Conservation (phyloP, 106 monocot species). For the Amphibolis antarctica region DNA sequence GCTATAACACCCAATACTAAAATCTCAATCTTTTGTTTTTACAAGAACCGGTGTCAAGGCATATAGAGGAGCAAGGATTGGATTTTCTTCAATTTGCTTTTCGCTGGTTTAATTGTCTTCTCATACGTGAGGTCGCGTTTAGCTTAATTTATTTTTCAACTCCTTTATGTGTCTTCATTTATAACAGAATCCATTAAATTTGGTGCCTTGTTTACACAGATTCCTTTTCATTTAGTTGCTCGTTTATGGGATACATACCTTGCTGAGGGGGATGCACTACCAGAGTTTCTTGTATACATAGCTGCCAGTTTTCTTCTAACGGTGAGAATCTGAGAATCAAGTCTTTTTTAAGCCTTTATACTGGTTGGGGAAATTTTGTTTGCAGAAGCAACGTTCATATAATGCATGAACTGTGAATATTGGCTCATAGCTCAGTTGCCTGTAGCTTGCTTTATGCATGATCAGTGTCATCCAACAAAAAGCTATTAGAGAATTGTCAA, state of each 20-base stretch:
- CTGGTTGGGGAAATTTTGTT: background rate
- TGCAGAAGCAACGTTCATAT: too few relatives aligned
- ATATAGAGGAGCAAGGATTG: conserved; percentile 92
- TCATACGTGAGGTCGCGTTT: conserved; percentile 85
- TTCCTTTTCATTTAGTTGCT: conserved; percentile 86
- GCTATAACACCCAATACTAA: background rate
- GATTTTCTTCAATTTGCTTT: conserved; percentile 99
- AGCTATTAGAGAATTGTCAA: too few relatives aligned
- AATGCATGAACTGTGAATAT: too few relatives aligned
- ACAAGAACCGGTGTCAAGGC: conserved; percentile 83
- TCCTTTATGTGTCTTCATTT: background rate
- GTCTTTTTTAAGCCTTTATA: background rate
- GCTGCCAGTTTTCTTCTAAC: conserved; percentile 90
- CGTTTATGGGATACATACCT: conserved; percentile 98
- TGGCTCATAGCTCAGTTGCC: too few relatives aligned
- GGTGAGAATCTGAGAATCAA: conserved; percentile 26
- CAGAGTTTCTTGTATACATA: conserved; percentile 99
- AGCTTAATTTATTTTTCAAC: background rate
- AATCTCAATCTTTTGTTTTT: conserved; percentile 7
- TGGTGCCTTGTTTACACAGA: conserved; percentile 26
- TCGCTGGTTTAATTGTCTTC: conserved; percentile 96
- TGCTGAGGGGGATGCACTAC: conserved; percentile 91
- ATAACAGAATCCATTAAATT: background rate
- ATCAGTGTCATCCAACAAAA: too few relatives aligned
- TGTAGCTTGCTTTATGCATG: too few relatives aligned